Conservation (phyloP, 2,329 filamentous ascomycete genomes). For the Aspergillus melleus region DNA sequence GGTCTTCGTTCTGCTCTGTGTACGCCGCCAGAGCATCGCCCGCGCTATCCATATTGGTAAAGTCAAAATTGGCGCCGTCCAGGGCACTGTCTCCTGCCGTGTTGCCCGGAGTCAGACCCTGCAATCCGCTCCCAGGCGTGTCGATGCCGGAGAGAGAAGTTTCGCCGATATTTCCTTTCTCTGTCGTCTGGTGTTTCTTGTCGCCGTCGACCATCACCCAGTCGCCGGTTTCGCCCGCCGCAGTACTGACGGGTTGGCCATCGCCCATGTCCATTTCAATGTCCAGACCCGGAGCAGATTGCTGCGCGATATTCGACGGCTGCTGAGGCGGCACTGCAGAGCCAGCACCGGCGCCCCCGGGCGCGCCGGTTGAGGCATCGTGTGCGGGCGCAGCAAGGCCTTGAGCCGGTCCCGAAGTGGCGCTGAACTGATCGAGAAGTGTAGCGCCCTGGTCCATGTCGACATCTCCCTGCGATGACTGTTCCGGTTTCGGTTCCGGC, state of each 20-base stretch:
- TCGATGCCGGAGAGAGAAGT: conserved; percentile 8
- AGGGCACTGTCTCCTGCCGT: conserved; percentile 31
- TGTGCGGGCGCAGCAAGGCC: not conserved
- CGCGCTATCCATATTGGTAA: conserved; percentile 61
- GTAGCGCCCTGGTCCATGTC: conserved; percentile 35
- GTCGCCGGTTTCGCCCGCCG: conserved; percentile 58
- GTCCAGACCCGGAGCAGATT: conserved; percentile 27
- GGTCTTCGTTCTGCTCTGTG: conserved; percentile 56
- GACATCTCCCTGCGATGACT: conserved; percentile 30
- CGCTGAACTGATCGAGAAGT: conserved; percentile 38
- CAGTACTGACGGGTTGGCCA: conserved; percentile 35
- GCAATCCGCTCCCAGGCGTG: conserved; percentile 25
- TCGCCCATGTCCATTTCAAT: conserved; percentile 57
- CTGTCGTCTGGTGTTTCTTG: conserved; percentile 39
- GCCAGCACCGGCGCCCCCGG: not conserved
- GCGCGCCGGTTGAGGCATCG: not conserved
- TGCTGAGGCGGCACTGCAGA: conserved; percentile 8
- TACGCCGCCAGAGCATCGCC: conserved; percentile 71
- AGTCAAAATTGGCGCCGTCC: conserved; percentile 44
- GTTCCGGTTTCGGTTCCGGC: conserved; percentile 26
- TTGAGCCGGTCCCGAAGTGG: conserved; percentile 17
- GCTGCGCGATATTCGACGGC: conserved; percentile 19
- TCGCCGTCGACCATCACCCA: conserved; percentile 75
- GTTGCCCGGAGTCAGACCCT: conserved; percentile 24
- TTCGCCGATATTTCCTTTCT: conserved; percentile 16